Conservation (phyloP, 169 alveolate genomes). For the Plasmodium malariae region DNA sequence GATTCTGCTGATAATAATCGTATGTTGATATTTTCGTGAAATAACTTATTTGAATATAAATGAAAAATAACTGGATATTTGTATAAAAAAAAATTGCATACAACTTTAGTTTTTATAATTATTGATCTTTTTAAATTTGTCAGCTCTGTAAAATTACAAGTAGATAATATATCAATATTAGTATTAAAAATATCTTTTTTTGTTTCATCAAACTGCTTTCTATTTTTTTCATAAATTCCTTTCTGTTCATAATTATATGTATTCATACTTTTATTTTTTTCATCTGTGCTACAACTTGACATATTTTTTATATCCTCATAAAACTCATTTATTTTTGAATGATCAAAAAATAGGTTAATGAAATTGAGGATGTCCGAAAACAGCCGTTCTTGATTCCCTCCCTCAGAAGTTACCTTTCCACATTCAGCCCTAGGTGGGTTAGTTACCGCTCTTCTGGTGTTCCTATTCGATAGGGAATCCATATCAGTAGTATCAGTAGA, state of each 20-base stretch:
- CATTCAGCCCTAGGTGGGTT: no score
- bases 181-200: constrained; percentile 30
- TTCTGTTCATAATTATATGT: neutral
- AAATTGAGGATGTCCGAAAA: constrained; percentile 14
- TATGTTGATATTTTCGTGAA: constrained; percentile 57
- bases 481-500: no score
- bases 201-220: constrained; percentile 5
- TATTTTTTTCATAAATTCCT: neutral
- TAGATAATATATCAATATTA: constrained; percentile 42
- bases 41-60: constrained; percentile 51
- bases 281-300: neutral
- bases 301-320: constrained; percentile 30
- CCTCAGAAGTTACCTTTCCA: no score
- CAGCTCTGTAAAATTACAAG: constrained; percentile 64
- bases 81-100: constrained; percentile 47
- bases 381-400: constrained; percentile 16
- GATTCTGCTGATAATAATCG: constrained; percentile 59
- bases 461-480: no score
- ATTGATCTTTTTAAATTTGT: constrained; percentile 60
- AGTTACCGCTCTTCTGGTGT: no score
- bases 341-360: constrained; percentile 31
- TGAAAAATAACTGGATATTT: constrained; percentile 72
- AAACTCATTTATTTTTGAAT: constrained; percentile 30
- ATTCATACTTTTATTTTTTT: no score
- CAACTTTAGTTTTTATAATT: constrained; percentile 52